Evolutionary conservation across 2,329 filamentous ascomycete species (phyloP).

Genomic region (Sarocladiaceae sp.): DNA sequence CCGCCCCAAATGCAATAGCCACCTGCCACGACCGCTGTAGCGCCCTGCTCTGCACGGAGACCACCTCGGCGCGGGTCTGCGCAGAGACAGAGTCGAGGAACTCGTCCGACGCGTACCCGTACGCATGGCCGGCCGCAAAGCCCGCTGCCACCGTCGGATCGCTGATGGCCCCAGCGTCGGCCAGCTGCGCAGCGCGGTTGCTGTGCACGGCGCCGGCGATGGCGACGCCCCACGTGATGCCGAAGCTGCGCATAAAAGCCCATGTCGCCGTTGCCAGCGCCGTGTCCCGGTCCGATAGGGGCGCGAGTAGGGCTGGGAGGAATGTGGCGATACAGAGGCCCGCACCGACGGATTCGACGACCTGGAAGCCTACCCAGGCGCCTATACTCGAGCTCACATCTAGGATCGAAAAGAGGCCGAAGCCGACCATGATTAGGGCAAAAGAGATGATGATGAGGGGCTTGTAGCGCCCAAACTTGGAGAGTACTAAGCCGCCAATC

Average conservation of each 20-base stretch:
- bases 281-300: constrained; percentile 30
- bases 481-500: constrained; percentile 23
- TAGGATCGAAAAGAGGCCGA: constrained; percentile 38
- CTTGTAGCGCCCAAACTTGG: constrained; percentile 28
- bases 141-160: constrained; percentile 11
- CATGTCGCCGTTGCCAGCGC: constrained; percentile 35
- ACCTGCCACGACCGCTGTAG: constrained; percentile 20
- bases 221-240: constrained; percentile 40
- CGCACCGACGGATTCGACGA: constrained; percentile 33
- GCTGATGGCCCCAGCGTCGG: constrained; percentile 12
- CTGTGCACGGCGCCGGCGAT: constrained; percentile 35
- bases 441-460: constrained; percentile 30
- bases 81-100: constrained; percentile 5
- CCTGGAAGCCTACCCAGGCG: constrained; percentile 37
- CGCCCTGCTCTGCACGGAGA: constrained; percentile 13
- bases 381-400: constrained; percentile 28
- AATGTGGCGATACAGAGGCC: constrained; percentile 37
- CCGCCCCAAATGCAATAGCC: constrained; percentile 19
- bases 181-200: neutral
- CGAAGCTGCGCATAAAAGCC: constrained; percentile 42
- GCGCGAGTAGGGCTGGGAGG: constrained; percentile 40
- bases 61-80: constrained; percentile 14
- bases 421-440: constrained; percentile 29
- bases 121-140: constrained; percentile 14
- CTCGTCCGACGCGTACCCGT: neutral